Base-by-base conservation (phyloP, 306 rosid species). In the Quercus variabilis region DNA sequence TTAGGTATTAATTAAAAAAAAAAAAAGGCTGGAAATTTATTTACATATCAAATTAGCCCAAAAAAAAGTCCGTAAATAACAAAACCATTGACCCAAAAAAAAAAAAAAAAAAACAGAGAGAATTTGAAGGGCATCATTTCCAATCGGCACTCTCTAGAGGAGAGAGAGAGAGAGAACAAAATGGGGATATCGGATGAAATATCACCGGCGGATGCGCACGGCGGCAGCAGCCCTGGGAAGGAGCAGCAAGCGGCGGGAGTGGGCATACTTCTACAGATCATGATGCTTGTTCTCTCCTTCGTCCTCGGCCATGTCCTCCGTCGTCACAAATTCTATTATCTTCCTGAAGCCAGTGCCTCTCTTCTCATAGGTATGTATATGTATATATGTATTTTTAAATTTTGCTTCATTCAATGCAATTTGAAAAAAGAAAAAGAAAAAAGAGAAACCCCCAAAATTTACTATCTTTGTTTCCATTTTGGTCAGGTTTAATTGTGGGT, bases 231-330 rank as follows among this genome's bases (percentile, higher is more conserved):
- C 59, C 93, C 98, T 63, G 98, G 96, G 52, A 90, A 93, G 87
- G 99, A 93, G 51, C 99, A 95, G 78, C 99, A 95, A 81, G 99
- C 99, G 30, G 99, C 99, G 79, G 99, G 99, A 35, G 96, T 95
- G 41, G 99, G 99, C 81, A 93, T 95, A 74, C 99, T 95, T 71
- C 98, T 95, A 28, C 99, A 95, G 94, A 95, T 95, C 92, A 95
- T 95, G 99, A 95, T 95, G 99, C 86, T 95, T 28, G 99, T 95
- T 21, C 76, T 95, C 72, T 93, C 99, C 55, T 95, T 95, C 88
- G 98, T 95, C 74, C 93, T 95, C 17, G 99, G 99, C 33, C 99
- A 95, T 71, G 97, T 95, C 64, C 99, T 95, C 54, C 98, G 99
- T 69, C 99, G 98, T 58, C 94, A 93, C 79, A 93, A 87, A 81